Base-by-base conservation (phyloP, 106 monocot genomes). In the Narthecium ossifragum region DNA sequence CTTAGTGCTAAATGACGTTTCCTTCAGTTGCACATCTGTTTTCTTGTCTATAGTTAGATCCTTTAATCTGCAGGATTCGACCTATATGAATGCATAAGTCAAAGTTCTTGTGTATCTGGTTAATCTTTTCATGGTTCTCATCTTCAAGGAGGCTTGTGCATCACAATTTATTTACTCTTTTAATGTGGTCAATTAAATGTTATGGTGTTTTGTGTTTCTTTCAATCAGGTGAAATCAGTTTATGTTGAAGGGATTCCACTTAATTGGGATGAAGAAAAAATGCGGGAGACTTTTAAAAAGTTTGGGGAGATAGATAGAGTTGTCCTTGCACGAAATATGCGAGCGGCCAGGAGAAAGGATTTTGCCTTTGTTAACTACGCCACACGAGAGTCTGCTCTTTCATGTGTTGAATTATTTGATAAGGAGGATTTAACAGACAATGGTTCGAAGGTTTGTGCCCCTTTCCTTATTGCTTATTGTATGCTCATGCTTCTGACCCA, bases 321-420 rank as follows among this genome's bases (percentile, higher is more conserved):
- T 77, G 94, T 90, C 53, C 85, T 90, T 57, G 64, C 90, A 45
- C 67, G 86, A 25, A 78, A 94, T 67, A 80, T 90, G 4, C 74
- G 57, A 36, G 70, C 89, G 34, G 66, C 89, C 55, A 90, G 86
- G 67, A 80, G 85, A 64, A 94, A 77, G 32, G 94, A 94, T 57
- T 83, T 75, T 78, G 94, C 86, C 21, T 94, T 86, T 73, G 70
- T 94, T 55, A 85, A 94, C 55, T 94, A 80, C 55, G 68, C 66
- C 34, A 90, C 72, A 30, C 77, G 80, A 47, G 86, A 94, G 60
- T 77, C 85, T 78, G 94, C 94, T 59, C 38, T 86, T 57, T 86
- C 73, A 49, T 94, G 94, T 67, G 59, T 94, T 47, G 75, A 94
- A 50, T 78, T 57, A 52, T 83, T 94, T 70, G 72, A 80, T 12